Evolutionary conservation across 495 filamentous ascomycete genomes (phyloP).

Genomic region (Tetracladium marchalianum): DNA sequence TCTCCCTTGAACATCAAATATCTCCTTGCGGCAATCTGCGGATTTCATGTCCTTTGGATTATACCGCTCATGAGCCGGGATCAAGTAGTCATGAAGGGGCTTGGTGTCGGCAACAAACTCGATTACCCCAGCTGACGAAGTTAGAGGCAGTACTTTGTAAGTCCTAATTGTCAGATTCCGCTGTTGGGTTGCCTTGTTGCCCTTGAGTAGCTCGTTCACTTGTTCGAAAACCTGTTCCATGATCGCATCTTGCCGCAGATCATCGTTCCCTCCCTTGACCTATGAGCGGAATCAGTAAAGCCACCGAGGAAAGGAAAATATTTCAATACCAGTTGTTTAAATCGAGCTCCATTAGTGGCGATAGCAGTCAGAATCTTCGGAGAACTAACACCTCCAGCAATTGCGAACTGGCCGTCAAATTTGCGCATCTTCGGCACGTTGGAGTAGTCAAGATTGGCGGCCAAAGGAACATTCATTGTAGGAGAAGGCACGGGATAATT

Average conservation of each 20-base stretch:
- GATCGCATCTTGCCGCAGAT: conserved; percentile 96
- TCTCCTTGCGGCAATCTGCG: conserved; percentile 63
- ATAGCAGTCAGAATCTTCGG: conserved; percentile 83
- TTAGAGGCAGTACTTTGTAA: conserved; percentile 91
- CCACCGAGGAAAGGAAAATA: conserved; percentile 3
- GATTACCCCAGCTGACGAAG: conserved; percentile 77
- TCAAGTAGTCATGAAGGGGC: conserved; percentile 78
- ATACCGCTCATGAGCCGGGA: conserved; percentile 82
- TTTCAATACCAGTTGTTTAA: conserved; percentile 67
- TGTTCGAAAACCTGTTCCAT: conserved; percentile 99
- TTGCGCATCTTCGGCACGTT: conserved; percentile 57
- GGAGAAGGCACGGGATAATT: conserved; percentile 69
- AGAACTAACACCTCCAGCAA: conserved; percentile 82
- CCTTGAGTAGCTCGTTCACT: conserved; percentile 80
- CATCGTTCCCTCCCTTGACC: conserved; percentile 91
- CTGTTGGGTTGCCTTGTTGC: conserved; percentile 75
- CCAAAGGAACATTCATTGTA: conserved; percentile 75
- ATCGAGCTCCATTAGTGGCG: conserved; percentile 63
- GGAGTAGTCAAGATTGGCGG: conserved; percentile 64
- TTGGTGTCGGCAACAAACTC: conserved; percentile 93
- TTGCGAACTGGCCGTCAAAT: conserved; percentile 61
- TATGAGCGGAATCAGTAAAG: conserved; percentile 19
- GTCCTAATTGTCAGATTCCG: conserved; percentile 82
- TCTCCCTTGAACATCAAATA: conserved; percentile 58
- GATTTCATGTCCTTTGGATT: conserved; percentile 76